phyloP scores from a whole-genome alignment of 331 rosid species.

The Quercus lobata region DNA sequence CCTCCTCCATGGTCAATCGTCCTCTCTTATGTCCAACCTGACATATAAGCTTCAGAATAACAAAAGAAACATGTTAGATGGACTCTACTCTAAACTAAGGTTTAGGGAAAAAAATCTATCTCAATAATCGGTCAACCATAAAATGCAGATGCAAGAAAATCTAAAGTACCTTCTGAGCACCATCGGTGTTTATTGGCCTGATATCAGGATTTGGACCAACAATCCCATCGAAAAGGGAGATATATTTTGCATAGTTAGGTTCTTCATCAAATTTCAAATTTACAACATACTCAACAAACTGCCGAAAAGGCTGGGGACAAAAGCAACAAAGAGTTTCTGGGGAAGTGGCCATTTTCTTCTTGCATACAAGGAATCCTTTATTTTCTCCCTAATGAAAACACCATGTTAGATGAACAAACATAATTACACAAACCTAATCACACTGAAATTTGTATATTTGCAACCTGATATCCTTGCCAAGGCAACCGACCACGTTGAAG shows the following conservation, averaged over 20 bases:
- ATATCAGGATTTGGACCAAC: conserved; percentile 84
- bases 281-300: conserved; percentile 78
- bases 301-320: conserved; percentile 75
- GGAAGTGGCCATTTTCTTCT: conserved; percentile 91
- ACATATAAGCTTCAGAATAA: conserved; percentile 51
- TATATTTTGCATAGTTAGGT: conserved; percentile 82
- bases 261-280: conserved; percentile 87
- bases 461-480: conserved; percentile 97
- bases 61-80: neutral
- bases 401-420: neutral
- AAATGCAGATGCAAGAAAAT: no score
- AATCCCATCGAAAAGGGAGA: conserved; percentile 86
- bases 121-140: neutral
- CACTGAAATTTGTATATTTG: neutral
- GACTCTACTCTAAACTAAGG: neutral
- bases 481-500: conserved; percentile 94
- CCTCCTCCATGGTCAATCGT: conserved; percentile 57
- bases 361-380: conserved; percentile 89
- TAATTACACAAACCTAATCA: neutral
- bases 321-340: conserved; percentile 73
- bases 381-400: conserved; percentile 74
- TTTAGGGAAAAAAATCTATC: no score
- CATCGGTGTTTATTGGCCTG: conserved; percentile 90
- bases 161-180: conserved; percentile 79
- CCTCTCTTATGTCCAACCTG: conserved; percentile 82